Evolutionary conservation across 345 rosid genomes (phyloP).

Genomic region (Trapa bicornis): DNA sequence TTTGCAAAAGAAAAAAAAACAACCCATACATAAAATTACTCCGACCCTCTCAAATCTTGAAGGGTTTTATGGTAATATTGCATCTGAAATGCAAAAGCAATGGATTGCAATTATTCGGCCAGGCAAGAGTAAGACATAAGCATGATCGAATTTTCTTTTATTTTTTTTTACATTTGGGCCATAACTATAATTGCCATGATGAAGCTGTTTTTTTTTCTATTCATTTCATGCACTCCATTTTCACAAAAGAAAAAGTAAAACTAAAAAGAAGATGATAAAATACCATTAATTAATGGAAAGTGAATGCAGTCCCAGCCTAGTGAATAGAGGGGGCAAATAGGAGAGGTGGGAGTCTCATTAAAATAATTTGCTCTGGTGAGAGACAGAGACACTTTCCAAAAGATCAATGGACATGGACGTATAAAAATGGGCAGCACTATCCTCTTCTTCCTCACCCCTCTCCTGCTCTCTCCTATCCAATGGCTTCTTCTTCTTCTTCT

Average conservation of each 20-base stretch:
- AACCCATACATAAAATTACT: no score
- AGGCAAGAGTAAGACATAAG: constrained; percentile 1
- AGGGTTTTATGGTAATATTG: no score
- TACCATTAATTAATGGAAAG: neutral
- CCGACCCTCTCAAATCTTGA: no score
- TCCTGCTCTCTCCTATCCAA: constrained; percentile 11
- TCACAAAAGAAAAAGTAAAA: neutral
- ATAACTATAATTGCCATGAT: neutral
- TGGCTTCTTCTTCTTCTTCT: constrained; percentile 4
- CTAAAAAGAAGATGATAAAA: neutral
- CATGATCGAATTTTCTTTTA: neutral
- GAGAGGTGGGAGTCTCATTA: no score
- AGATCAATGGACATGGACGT: no score
- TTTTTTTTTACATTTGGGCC: neutral
- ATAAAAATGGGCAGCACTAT: no score
- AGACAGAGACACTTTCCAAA: no score
- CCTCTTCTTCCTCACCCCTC: neutral
- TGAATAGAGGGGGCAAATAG: no score
- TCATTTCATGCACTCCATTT: neutral
- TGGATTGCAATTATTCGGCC: neutral
- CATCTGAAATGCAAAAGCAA: neutral
- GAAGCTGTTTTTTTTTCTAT: neutral
- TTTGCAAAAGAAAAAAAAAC: no score
- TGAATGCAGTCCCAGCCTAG: neutral
- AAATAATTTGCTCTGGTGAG: no score